Base-by-base conservation (phyloP, 2,329 filamentous ascomycete species). In the Helminthosporium solani region DNA sequence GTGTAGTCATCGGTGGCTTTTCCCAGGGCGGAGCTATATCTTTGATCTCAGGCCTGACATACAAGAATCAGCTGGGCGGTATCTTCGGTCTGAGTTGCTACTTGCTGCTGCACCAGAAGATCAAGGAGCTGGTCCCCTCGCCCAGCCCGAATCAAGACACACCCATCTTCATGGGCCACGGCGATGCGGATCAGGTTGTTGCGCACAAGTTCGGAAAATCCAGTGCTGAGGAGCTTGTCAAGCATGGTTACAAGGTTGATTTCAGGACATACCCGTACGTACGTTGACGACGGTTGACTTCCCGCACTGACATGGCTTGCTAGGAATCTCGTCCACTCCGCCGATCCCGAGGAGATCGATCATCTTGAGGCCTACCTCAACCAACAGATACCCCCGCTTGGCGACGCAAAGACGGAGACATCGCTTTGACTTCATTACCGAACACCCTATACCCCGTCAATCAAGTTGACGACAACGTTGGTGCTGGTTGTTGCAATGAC, bases 21-120 rank as follows among this genome's bases (percentile, higher is more conserved):
- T 88, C 84, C 19, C 82, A 97, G 72, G 92, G 92, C 48, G 92
- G 89, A 42, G 90, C 90, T 46, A 90, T 96, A 78, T 83, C 89
- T 16, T 72, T 97, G 31, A 83, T 96, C 63, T 78, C 87, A 0
- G 91, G 89, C 4, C 73, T 95, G 33, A 95, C 90, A 3, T 81
- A 77, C 56, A 77, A 79, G 36, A 77, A 81, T 57, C 90, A 89
- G 72, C 76, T 97, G 14, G 92, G 84, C n/a, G 92, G 91, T 52
- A 87, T 97, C 53, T 85, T 96, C 52, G 90, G 86, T 7, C 73
- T 97, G 51, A 94, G 88, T 11, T 86, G 83, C 60, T 97, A 95
- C 71, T 73, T 96, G 57, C 78, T 90, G 16, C 75, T 96, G 37
- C 78, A 82, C 53, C 74, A 80, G 52, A 86, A 85, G 64, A 69